phyloP scores from a whole-genome alignment of 805 yeast species.

The Myxozyma kluyveri region DNA sequence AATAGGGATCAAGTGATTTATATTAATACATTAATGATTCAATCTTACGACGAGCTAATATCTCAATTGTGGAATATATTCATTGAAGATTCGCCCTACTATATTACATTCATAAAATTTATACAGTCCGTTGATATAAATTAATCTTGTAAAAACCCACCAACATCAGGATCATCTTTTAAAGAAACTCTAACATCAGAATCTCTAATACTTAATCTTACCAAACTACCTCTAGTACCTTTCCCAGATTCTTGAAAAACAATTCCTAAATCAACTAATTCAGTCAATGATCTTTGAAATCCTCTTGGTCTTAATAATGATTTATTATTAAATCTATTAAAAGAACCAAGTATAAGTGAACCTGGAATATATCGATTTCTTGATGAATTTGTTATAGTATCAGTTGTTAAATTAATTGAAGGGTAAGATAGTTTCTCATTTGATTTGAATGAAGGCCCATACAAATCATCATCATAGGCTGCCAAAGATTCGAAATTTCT shows the following conservation, averaged over 20 bases:
- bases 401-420: conserved; percentile 43
- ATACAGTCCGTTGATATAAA: too few relatives aligned
- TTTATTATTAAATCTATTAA: conserved; percentile 40
- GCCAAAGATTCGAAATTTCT: conserved; percentile 21
- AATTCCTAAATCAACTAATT: conserved; percentile 76
- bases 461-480: conserved; percentile 9
- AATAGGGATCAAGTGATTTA: too few relatives aligned
- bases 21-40: too few relatives aligned
- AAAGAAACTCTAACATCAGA: conserved; percentile 66
- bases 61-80: too few relatives aligned
- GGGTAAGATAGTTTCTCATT: not conserved
- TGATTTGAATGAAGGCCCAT: conserved; percentile 4
- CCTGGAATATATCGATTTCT: conserved; percentile 24
- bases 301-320: conserved; percentile 54
- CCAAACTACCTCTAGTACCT: conserved; percentile 63
- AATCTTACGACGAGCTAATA: too few relatives aligned
- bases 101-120: too few relatives aligned
- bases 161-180: conserved; percentile 26
- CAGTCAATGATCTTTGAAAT: conserved; percentile 59
- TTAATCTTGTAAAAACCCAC: conserved; percentile 12
- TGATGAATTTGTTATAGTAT: conserved; percentile 39
- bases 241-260: conserved; percentile 62
- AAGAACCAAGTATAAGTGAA: conserved; percentile 11
- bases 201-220: conserved; percentile 66
- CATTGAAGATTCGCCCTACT: too few relatives aligned